Conservation (phyloP, 176 grass and related monocot genomes). For the Lolium rigidum region DNA sequence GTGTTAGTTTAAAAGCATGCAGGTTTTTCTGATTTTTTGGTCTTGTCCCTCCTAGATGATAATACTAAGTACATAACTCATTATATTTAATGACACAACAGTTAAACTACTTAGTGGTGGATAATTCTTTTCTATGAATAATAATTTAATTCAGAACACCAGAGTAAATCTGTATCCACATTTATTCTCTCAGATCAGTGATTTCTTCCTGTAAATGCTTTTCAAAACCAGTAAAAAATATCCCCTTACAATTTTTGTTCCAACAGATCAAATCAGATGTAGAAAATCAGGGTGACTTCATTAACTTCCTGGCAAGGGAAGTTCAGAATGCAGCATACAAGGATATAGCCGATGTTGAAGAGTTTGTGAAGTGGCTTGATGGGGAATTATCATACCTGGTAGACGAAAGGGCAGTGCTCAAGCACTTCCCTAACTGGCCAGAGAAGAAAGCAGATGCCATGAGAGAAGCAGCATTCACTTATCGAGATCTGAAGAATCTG, state of each 20-base stretch:
- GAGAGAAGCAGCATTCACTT: slow-evolving; percentile 94
- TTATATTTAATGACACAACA: neutral
- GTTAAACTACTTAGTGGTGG: neutral
- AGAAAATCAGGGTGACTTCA: slow-evolving; percentile 87
- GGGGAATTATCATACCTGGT: slow-evolving; percentile 93
- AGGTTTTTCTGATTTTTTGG: slow-evolving; percentile 28
- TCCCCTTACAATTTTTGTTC: slow-evolving; percentile 26
- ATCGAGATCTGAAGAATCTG: slow-evolving; percentile 85
- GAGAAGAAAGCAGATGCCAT: slow-evolving; percentile 98
- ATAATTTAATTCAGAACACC: slow-evolving; percentile 17
- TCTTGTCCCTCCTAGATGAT: neutral
- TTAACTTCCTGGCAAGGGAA: slow-evolving; percentile 80
- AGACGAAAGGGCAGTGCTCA: slow-evolving; percentile 98
- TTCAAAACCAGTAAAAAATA: slow-evolving; percentile 38
- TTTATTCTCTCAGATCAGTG: slow-evolving; percentile 24
- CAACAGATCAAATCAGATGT: slow-evolving; percentile 98
- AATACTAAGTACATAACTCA: neutral
- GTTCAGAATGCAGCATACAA: slow-evolving; percentile 80
- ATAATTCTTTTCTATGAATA: neutral
- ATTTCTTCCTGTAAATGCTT: slow-evolving; percentile 5
- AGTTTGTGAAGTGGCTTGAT: slow-evolving; percentile 98
- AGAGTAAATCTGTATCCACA: slow-evolving; percentile 17
- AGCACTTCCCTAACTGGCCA: slow-evolving; percentile 95
- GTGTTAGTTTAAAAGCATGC: slow-evolving; percentile 28
- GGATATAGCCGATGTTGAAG: slow-evolving; percentile 90